Base-by-base conservation (phyloP, 257 asterid genomes). In the Nicotiana otophora region DNA sequence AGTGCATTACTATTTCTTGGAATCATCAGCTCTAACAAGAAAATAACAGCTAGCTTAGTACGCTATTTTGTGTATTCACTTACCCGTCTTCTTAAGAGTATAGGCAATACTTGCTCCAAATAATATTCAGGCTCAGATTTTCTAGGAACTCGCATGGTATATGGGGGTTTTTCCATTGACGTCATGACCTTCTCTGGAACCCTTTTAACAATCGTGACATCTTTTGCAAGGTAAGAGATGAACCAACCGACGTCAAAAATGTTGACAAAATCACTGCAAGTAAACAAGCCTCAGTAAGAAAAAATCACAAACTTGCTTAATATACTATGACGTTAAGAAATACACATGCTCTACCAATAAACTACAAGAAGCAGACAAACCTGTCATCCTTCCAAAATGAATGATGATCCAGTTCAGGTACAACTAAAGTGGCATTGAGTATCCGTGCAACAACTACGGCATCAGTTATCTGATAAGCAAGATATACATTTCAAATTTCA, bases 131-230 rank as follows among this genome's bases (percentile, higher is more conserved):
- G 95, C 84, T 96, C 99, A 9, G 98, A 96, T 86, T 91, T 96
- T 85, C 99, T 91, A 28, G 99, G 99, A 77, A 94, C 98, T 68
- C 98, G 98, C 98, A 92, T 96, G 75, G 98, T 94, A 88, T 96
- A 96, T 31, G 99, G 99, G 46, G 99, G 99, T 86, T 93, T 96
- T 31, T 94, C 99, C 98, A 96, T 94, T 79, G 98, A 94, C 89
- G 93, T 90, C 98, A 94, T 96, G 87, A 96, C 95, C 91, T 88
- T 96, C 80, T 93, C 98, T 7, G 99, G 98, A 81, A 96, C 98
- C 78, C 95, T 91, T 91, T 93, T 94, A 76, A 94, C 92, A 54
- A 94, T 91, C 6, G 96, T 91, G 53, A 96, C 92, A 53, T 96
- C 99, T 87, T 94, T 96, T 60, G 97, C 87, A 78, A 96, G 98